Evolutionary conservation across 441 rosid genomes (phyloP), one percentile per base, ranked within the genome.

Genomic region (Corymbia citriodora): DNA sequence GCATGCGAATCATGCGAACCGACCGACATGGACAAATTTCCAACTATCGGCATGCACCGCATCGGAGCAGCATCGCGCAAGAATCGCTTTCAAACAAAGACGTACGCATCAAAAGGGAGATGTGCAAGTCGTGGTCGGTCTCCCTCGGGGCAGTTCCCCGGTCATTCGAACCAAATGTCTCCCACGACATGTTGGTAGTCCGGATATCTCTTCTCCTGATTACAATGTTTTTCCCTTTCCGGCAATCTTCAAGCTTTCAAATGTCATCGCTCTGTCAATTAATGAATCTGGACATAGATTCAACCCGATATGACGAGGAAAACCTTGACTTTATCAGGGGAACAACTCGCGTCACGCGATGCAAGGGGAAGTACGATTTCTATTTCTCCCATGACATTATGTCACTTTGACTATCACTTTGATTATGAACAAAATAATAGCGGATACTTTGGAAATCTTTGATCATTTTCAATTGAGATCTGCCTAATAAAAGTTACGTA

Each of bases 401-500:
- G 52, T 79, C 85, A 23, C 85, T 79, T 13, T 2, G n/a, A 4
- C 18, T 45, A 5, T 79, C 85, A 23, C 85, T 79, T 13, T 2
- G 18, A 4, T 10, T 45, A 5, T 79, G 85, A 45, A 12, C 85
- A 48, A 79, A 79, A 79, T 79, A 45, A 79, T 45, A 79, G 31
- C 3, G 18, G 29, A 40, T 40, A 7, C 50, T 40, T 45, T 1
- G 2, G n/a, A 79, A n/a, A 79, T 79, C 45, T 45, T 10, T 5
- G 1, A 45, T 40, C 17, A 40, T 12, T 45, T 12, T 45, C 49
- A 23, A 40, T 79, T 23, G 52, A 45, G 45, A 25, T 40, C 29
- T 0, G 2, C 17, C 12, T 0, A 1, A 3, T 79, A 29, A 36
- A 72, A 79, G 10, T 19, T 12, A 25, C 18, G 0, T 40, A 17